A percentile compares a stretch with the other conserved stretches of the same genome.
These are phyloP conservation scores for Erodium trifolium DNA, from an alignment of 441 rosid species.

Conservation along the genomic window DNA sequence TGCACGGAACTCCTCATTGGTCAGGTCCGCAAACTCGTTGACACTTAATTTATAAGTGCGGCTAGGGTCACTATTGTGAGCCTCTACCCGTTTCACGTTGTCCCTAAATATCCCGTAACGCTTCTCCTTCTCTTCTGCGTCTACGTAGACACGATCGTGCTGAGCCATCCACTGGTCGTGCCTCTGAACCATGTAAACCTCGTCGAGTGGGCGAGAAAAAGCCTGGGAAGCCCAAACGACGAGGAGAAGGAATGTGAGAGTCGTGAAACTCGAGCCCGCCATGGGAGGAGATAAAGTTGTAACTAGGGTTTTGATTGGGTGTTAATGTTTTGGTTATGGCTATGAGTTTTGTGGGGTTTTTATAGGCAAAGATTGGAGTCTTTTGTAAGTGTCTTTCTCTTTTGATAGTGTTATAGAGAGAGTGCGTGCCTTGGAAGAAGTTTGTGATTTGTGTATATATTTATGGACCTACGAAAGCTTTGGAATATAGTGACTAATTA, in stretches of 20 bases:
- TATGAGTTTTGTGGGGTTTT: constrained; percentile 18
- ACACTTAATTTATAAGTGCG: constrained; percentile 28
- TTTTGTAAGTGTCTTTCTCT: too few species aligned
- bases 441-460: constrained; percentile 11
- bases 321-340: constrained; percentile 10
- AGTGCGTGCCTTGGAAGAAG: constrained; percentile 19
- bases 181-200: constrained; percentile 24
- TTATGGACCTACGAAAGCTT: too few species aligned
- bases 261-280: background rate
- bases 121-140: constrained; percentile 27
- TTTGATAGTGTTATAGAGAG: background rate
- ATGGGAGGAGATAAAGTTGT: too few species aligned
- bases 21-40: constrained; percentile 30
- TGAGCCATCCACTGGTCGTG: constrained; percentile 43
- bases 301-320: background rate
- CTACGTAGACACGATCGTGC: constrained; percentile 39
- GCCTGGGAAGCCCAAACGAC: constrained; percentile 23
- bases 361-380: constrained; percentile 22
- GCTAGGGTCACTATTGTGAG: constrained; percentile 25
- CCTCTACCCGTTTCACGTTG: constrained; percentile 29
- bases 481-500: too few species aligned
- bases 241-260: constrained; percentile 23
- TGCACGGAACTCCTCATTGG: constrained; percentile 23
- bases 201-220: constrained; percentile 32
- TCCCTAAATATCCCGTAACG: constrained; percentile 33